Evolutionary conservation across 1,284 basidiomycete species (phyloP).

Genomic region (Rhodotorula sp.): DNA sequence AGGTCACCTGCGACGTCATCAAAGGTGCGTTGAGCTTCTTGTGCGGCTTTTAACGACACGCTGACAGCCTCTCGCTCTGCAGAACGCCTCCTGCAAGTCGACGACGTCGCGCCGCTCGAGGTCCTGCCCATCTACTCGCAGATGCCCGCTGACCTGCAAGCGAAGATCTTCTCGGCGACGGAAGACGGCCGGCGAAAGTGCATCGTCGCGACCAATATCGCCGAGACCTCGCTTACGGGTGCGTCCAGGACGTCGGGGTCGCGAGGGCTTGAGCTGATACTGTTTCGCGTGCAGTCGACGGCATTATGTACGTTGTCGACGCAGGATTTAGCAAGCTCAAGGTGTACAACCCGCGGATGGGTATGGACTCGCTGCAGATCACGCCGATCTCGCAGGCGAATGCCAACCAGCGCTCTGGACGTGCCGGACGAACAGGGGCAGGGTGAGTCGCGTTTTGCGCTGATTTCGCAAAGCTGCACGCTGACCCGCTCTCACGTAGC

Average conservation of each 20-base stretch:
- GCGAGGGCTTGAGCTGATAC: neutral
- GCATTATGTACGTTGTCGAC: slow-evolving; percentile 95
- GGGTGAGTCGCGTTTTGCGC: slow-evolving; percentile 58
- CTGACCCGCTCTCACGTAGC: slow-evolving; percentile 52
- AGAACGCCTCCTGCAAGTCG: slow-evolving; percentile 88
- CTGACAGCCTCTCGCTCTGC: slow-evolving; percentile 1
- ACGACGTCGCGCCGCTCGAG: slow-evolving; percentile 80
- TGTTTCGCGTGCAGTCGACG: slow-evolving; percentile 65
- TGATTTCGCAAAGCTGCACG: too few relatives aligned
- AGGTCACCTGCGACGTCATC: slow-evolving; percentile 79
- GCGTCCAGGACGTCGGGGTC: too few relatives aligned
- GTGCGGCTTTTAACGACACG: neutral
- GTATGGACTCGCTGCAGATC: slow-evolving; percentile 98
- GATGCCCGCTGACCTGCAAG: slow-evolving; percentile 98
- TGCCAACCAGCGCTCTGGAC: slow-evolving; percentile 89
- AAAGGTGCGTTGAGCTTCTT: slow-evolving; percentile 59
- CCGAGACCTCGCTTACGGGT: slow-evolving; percentile 95
- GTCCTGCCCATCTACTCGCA: slow-evolving; percentile 98
- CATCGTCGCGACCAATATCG: slow-evolving; percentile 96
- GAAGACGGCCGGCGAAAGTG: slow-evolving; percentile 93
- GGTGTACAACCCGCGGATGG: slow-evolving; percentile 98
- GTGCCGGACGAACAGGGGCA: slow-evolving; percentile 92
- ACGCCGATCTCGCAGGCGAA: slow-evolving; percentile 95
- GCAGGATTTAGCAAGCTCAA: slow-evolving; percentile 96
- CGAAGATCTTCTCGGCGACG: slow-evolving; percentile 94